Evolutionary conservation across 345 rosid species (phyloP), one percentile per base, ranked within the genome.

Genomic region (Ceriops tagal): DNA sequence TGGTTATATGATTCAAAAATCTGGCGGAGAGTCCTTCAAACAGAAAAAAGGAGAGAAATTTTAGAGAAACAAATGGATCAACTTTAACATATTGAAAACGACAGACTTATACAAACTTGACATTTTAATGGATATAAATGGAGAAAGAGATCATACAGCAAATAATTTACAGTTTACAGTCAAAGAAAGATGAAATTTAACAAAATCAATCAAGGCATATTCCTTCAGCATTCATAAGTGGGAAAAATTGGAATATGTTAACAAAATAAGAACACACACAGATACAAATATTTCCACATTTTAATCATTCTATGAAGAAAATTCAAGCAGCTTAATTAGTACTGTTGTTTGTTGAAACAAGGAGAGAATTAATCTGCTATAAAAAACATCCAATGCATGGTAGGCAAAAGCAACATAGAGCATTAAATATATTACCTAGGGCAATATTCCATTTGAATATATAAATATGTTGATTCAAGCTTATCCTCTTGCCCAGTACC

Each of bases 381-480:
- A 26, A 34, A 65, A 49, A 62, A 15, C 19, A 24, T 55, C 16
- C 5, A 52, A 51, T 6, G 37, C 16, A 43, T 43, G 26, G 2
- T 24, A 15, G 47, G 46, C 27, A 37, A 35, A 68, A 59, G 22
- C 31, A 19, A 13, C 62, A 70, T 6, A 31, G 47, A 18, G 34
- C 53, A 61, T 24, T 24, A 16, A 34, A 19, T 7, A 11, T 59
- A 64, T 79, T 86, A 93, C 98, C 98, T 85, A 9, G 98, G 98
- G 68, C 98, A 93, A 49, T 78, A 91, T 71, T 93, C 98, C 98
- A 93, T 93, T 77, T 93, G 98, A 80, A 93, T 93, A 73, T 91
- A 93, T 22, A 93, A 80, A 84, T 87, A 91, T 11, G 92, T 88
- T 21, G 95, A 87, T 61, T 87, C 98, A 70, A 88, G 77, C 70